phyloP scores from a whole-genome alignment of 2,329 filamentous ascomycete genomes.

The Helotiales sp. region DNA sequence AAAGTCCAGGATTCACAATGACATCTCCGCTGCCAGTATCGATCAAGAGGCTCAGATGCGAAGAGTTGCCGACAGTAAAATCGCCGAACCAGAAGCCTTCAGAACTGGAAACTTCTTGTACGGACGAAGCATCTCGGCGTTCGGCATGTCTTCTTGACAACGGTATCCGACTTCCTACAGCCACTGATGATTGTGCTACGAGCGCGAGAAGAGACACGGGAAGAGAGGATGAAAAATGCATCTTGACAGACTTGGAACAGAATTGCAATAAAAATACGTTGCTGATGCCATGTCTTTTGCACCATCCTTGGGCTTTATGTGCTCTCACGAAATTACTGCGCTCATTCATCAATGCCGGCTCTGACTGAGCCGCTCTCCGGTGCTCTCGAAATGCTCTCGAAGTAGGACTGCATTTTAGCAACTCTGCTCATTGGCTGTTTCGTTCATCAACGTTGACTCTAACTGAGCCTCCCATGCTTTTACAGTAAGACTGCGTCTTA shows the following conservation, averaged over 20 bases:
- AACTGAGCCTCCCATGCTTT: neutral
- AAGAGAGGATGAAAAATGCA: neutral
- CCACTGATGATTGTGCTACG: neutral
- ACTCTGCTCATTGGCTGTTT: too few species aligned
- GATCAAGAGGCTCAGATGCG: conserved; percentile 7
- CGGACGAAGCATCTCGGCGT: neutral
- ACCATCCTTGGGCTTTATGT: too few species aligned
- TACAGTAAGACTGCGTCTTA: neutral
- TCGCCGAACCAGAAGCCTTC: conserved; percentile 16
- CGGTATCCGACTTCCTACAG: neutral
- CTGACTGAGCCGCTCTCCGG: too few species aligned
- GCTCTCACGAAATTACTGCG: too few species aligned
- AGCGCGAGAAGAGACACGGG: neutral
- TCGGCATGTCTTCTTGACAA: neutral
- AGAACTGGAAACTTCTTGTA: neutral
- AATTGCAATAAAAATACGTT: too few species aligned
- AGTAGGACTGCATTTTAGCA: too few species aligned
- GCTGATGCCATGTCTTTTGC: too few species aligned
- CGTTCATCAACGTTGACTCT: too few species aligned
- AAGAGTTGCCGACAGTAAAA: conserved; percentile 9
- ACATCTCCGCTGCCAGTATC: conserved; percentile 18
- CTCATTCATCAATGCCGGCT: too few species aligned
- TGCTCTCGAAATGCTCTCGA: too few species aligned
- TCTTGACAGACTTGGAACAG: neutral
- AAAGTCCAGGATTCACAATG: conserved; percentile 14